Percentiles rank a stretch among this genome's conserved stretches.
These are phyloP conservation scores for Wallacemonas sp. DNA, from an alignment of 208 protist genomes.

Conservation along the genomic window DNA sequence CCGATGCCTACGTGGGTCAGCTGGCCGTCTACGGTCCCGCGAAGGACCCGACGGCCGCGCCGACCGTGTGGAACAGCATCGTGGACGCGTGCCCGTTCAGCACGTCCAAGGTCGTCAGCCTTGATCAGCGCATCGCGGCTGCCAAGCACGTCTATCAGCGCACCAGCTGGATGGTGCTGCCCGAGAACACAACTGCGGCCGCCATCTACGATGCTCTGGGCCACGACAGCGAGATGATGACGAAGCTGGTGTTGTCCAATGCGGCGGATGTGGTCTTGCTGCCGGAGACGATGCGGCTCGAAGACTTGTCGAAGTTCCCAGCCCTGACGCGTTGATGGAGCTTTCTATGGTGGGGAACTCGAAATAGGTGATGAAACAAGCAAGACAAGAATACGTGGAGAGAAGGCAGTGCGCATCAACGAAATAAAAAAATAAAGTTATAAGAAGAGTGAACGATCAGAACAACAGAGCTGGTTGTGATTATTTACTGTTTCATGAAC, in stretches of 20 bases:
- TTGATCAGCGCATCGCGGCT: constrained; percentile 53
- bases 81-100: constrained; percentile 29
- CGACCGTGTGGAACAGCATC: constrained; percentile 38
- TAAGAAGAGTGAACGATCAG: not conserved
- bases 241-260: not conserved
- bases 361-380: not conserved
- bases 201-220: constrained; percentile 43
- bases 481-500: too few relatives aligned
- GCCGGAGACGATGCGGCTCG: constrained; percentile 49
- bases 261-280: constrained; percentile 55
- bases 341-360: too few relatives aligned
- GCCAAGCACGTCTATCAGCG: constrained; percentile 40
- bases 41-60: constrained; percentile 43
- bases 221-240: not conserved
- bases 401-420: not conserved
- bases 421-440: constrained; percentile 4
- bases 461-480: too few relatives aligned
- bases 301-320: constrained; percentile 51
- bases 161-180: constrained; percentile 44
- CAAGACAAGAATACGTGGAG: not conserved
- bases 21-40: constrained; percentile 46
- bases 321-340: constrained; percentile 34
- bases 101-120: constrained; percentile 36
- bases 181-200: constrained; percentile 39
- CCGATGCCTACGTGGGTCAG: constrained; percentile 7